Evolutionary conservation across 2,329 filamentous ascomycete species (phyloP), one percentile per base, ranked within the genome.

Genomic region (Hypoxylon sp.): DNA sequence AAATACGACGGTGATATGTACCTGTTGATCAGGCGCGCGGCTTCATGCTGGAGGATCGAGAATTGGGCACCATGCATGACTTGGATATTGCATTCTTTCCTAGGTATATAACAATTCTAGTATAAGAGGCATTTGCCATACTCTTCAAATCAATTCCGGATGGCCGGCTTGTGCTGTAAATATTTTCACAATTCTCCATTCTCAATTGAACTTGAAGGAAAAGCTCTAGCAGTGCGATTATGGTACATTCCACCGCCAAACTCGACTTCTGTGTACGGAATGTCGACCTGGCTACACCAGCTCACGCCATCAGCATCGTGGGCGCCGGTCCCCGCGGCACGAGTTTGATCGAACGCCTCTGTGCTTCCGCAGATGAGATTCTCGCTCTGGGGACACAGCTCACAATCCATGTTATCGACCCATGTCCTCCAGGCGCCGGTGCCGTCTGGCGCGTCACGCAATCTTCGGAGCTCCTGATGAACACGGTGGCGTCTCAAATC

Each of bases 291-390:
- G 29, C 13, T n/a, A 15, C 29, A 6, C 29, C 13, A 2, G 2
- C 8, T 15, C 29, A 33, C 13, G 13, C 29, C 13, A 33, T 38
- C 17, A 17, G 17, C 21, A 63, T 63, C 31, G 54, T 61, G 4
- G 60, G 60, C 18, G 46, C 50, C 11, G 60, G 60, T 13, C 58
- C 60, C 9, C 53, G 60, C 29, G 60, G 60, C 9, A 61, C 60
- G 0, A 61, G 58, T 31, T 37, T 42, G 5, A 26, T 63, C 3
- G 60, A 63, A 51, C 53, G 60, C 13, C 49, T 63, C 48, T 52
- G 37, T 13, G 58, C 60, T 17, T 63, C 53, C 18, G 52, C 58
- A 17, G 15, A 45, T 1, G 57, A 60, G 13, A 27, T 61, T 26
- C 43, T 63, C 33, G 24, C 48, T 4, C 29, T 37, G 8, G 48